Evolutionary conservation across 352 stramenopile genomes (phyloP), one percentile per base, ranked within the genome.

Genomic region (Sclerospora graminicola): DNA sequence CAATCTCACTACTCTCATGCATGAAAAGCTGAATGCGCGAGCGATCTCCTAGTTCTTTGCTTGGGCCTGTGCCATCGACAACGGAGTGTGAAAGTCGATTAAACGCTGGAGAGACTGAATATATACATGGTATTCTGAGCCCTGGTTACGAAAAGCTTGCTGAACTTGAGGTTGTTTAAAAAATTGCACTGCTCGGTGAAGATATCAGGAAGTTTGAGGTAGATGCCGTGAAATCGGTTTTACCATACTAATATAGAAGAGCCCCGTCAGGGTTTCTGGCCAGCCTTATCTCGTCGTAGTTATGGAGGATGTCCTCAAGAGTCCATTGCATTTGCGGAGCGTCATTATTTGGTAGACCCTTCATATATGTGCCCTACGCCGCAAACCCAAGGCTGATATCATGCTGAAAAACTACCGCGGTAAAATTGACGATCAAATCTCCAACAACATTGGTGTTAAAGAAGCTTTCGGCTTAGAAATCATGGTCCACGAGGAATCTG

Each of bases 391-490:
- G 60, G 68, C 60, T 1, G 81, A 80, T 8, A 84, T 96, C 41
- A 72, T 67, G 10, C 50, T 87, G 10, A 56, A 68, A 11, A 61
- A 80, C 52, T 95, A 81, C 68, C 65, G 94, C 52, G 63, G 44
- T 15, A 71, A 83, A 45, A 96, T 96, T 28, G 84, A 95, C 63
- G 67, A 90, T 56, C 80, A 97, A 57, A 97, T 96, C 44, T 79
- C 80, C 7, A 91, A 84, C 62, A 84, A 84, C 57, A 95, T 97
- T 36, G 82, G 79, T 51, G 66, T 95, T 34, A 86, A 97, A 63
- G 87, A 96, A 62, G 82, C 73, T 5, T 53, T 96, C 4, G 89
- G 86, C 27, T 60, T 97, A 2, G 89, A 97, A 64, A 95, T 97
- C 50, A 54, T 97, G 2, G 89, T 97, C 26, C 89, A 97, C 59